Base-by-base conservation (phyloP, 768 basidiomycete species). In the Gymnopilus junonius region DNA sequence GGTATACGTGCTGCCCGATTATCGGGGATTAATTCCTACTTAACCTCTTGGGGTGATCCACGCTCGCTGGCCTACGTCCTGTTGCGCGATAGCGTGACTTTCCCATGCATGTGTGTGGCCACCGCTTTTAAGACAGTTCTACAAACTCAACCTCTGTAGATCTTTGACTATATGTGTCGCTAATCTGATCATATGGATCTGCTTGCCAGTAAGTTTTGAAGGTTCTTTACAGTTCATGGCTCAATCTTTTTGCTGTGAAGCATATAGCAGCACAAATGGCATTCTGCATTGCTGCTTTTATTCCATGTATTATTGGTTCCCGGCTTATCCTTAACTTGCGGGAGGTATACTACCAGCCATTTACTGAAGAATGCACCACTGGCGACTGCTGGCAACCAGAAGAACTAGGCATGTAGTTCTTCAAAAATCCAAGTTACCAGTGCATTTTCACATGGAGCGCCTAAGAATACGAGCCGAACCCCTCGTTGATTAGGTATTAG, bases 1-100 rank as follows among this genome's bases (percentile, higher is more conserved):
- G 64, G 7, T n/a, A 42, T 23, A 7, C 11, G 15, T 7, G 29
- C 6, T 3, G 23, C 45, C 6, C 21, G 45, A 27, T 27, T 48
- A 12, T 48, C 45, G 25, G 45, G 45, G 8, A 25, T 27, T 27
- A 21, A 48, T 27, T 48, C 45, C 14, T 48, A 48, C 45, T 21
- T 48, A 25, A 53, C 50, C 21, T 61, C 46, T 7, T 27, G 42
- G 17, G 35, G 51, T 40, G 57, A n/a, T 29, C 35, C 8, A 15
- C 34, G 15, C 23, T 62, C 66, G 7, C 45, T 67, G 17, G 14
- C 56, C 17, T 64, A 58, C 31, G 48, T 67, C 15, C 46, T 67
- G 8, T 40, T 67, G 3, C 55, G 62, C 14, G 66, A 67, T 31
- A 67, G 66, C 25, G 61, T 67, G 6, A 61, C 62, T 14, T 67